Evolutionary conservation across 148 eudicot genomes (phyloP).

Genomic region (Arctostaphylos glauca): DNA sequence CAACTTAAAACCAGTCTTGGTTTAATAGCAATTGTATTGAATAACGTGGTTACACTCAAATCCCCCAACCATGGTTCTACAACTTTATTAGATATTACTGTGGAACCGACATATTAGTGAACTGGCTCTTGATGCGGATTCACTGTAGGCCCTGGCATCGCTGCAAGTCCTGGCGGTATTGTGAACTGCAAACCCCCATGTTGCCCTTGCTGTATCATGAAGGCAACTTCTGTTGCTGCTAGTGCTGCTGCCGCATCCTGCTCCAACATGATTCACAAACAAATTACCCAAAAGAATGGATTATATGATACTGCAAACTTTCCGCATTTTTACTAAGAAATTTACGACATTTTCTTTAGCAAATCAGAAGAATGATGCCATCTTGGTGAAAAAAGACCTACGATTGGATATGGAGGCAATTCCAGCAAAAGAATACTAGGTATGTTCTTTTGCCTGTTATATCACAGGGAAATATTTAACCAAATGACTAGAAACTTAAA

Average conservation of each 20-base stretch:
- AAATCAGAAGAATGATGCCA: background rate
- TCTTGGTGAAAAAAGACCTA: background rate
- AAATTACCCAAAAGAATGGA: background rate
- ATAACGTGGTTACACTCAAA: background rate
- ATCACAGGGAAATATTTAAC: background rate
- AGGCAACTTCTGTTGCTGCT: slow-evolving; percentile 71
- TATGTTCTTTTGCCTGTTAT: background rate
- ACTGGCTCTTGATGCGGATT: slow-evolving; percentile 36
- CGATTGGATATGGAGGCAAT: background rate
- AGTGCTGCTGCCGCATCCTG: slow-evolving; percentile 73
- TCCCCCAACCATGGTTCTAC: background rate
- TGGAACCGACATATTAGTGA: slow-evolving; percentile 19
- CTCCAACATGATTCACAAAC: slow-evolving; percentile 15
- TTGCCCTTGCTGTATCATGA: slow-evolving; percentile 69
- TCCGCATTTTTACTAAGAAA: background rate
- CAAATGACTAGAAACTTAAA: background rate
- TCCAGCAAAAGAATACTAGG: background rate
- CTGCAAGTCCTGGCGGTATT: slow-evolving; percentile 41
- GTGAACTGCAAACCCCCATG: slow-evolving; percentile 65
- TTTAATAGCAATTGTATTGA: background rate
- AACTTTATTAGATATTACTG: background rate
- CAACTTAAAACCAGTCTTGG: background rate
- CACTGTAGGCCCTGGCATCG: slow-evolving; percentile 37
- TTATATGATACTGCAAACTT: background rate
- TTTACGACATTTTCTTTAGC: background rate